Base-by-base conservation (phyloP, 2,329 filamentous ascomycete genomes). In the Ophiostoma ips region DNA sequence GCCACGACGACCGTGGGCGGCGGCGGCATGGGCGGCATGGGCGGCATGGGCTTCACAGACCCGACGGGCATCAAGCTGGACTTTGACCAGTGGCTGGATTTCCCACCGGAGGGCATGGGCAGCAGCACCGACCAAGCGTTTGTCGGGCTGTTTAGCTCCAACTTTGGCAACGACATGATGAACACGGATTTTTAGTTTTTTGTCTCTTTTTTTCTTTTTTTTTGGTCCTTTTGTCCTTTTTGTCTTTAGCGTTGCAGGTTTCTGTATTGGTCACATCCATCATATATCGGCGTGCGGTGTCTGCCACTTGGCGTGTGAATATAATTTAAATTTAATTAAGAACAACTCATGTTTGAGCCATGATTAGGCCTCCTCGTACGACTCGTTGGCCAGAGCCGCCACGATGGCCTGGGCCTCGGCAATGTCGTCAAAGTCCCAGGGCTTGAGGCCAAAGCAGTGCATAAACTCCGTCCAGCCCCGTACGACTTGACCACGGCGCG, bases 11-110 rank as follows among this genome's bases (percentile, higher is more conserved):
- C 38, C 1, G 51, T 53, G 10, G 46, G 51, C 12, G 50, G 37
- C 40, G 68, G 6, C 38, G 70, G 71, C 9, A 7, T 43, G 12
- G 28, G 43, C 24, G 31, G 11, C 12, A 18, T 13, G 24, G 41
- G 15, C 7, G 41, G n/a, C 24, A 43, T 43, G 28, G 30, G n/a
- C 41, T 5, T 16, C 9, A 9, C 21, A 19, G 46, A 47, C 15
- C 31, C 28, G 16, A 9, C 31, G 3, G 46, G 46, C 13, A 30
- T 33, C 33, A 73, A 75, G 53, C 70, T 77, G 52, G 74, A 79
- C 50, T 73, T 77, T 49, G 73, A 77, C 51, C 73, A 77, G 56
- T 79, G 73, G 72, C 65, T 79, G 19, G 71, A 78, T 52, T 79
- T 76, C 54, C 74, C 73, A 6, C 67, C 68, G 2, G 74, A 76